A percentile compares a stretch with the other conserved stretches of the same genome.
Conservation (phyloP, 2,329 filamentous ascomycete species). For the Clonostachys byssicola region DNA sequence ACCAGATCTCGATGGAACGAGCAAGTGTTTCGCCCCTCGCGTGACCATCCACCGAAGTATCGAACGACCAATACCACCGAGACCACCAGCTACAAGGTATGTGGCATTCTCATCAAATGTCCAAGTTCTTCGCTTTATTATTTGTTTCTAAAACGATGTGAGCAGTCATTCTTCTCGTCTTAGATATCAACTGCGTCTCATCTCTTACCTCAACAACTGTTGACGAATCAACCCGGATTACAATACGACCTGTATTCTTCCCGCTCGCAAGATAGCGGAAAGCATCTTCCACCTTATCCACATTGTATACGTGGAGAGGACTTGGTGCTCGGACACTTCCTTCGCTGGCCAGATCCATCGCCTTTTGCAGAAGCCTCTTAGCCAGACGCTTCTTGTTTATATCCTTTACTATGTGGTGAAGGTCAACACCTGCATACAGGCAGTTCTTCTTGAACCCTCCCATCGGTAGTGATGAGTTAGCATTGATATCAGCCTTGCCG, state of each 20-base stretch:
- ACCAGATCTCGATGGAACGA: not conserved
- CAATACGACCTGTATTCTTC: conserved; percentile 34
- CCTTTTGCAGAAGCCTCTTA: conserved; percentile 18
- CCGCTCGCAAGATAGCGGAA: conserved; percentile 33
- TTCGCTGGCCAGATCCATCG: conserved; percentile 8
- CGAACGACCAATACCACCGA: conserved; percentile 10
- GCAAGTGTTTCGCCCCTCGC: conserved; percentile 12
- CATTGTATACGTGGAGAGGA: conserved; percentile 8
- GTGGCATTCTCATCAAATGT: conserved; percentile 2
- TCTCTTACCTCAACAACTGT: conserved; percentile 7
- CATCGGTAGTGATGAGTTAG: conserved; percentile 5
- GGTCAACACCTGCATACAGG: conserved; percentile 7
- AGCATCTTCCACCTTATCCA: conserved; percentile 23
- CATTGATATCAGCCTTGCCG: conserved; percentile 20
- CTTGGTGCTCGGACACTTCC: conserved; percentile 2
- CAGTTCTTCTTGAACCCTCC: conserved; percentile 9
- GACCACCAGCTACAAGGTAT: conserved; percentile 12
- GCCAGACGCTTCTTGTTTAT: conserved; percentile 10
- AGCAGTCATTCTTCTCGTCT: not conserved
- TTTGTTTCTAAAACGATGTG: not conserved
- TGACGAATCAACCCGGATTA: conserved; percentile 16
- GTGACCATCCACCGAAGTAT: conserved; percentile 4
- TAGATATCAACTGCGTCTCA: not conserved
- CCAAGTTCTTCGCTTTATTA: not conserved
- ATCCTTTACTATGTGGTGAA: not conserved